Evolutionary conservation across 306 rosid genomes (phyloP).

Genomic region (Clitoria ternatea): DNA sequence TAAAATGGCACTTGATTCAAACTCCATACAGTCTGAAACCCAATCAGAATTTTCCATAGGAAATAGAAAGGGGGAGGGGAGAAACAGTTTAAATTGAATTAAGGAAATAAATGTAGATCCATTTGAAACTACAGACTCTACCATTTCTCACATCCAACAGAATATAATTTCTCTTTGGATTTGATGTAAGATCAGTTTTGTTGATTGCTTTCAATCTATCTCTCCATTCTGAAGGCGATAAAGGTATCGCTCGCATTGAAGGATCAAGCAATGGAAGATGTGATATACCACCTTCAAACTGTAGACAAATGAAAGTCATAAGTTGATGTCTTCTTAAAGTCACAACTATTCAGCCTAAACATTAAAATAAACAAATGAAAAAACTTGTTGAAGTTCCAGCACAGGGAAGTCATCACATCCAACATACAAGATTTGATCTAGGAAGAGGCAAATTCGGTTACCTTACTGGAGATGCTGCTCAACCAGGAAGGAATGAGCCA

Average conservation of each 20-base stretch:
- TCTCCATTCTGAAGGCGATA: constrained; percentile 82
- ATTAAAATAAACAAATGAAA: not conserved
- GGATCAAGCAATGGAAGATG: constrained; percentile 83
- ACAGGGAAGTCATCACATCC: not conserved
- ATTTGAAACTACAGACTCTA: constrained; percentile 33
- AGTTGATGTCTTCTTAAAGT: constrained; percentile 5
- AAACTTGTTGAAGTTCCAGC: constrained; percentile 19
- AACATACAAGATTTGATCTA: not conserved
- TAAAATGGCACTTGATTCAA: not conserved
- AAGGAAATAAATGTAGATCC: constrained; percentile 14
- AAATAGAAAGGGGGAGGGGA: not conserved
- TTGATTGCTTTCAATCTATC: constrained; percentile 48
- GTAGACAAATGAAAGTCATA: constrained; percentile 24
- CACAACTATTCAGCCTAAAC: constrained; percentile 8
- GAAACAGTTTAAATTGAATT: not conserved
- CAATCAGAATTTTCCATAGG: not conserved
- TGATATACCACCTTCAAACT: constrained; percentile 72
- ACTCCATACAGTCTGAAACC: not conserved
- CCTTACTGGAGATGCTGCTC: no score
- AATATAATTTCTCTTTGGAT: constrained; percentile 30
- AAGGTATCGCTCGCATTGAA: constrained; percentile 72
- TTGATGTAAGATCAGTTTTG: constrained; percentile 30
- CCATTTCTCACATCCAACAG: constrained; percentile 90
- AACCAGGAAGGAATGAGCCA: no score
- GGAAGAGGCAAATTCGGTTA: no score